Base-by-base conservation (phyloP, 345 rosid genomes). In the Pistacia atlantica region DNA sequence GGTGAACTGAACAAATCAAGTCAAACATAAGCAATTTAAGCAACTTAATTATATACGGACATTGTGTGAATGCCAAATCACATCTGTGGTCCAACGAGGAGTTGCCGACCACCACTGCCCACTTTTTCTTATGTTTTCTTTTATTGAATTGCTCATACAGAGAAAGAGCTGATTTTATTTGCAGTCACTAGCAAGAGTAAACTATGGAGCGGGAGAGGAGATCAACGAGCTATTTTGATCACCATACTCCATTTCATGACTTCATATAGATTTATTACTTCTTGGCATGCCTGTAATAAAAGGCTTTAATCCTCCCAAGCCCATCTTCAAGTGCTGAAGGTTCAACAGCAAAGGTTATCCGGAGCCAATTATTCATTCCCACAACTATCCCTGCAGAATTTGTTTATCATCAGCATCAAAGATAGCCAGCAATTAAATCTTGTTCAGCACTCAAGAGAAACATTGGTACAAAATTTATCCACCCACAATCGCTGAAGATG, bases 321-420 rank as follows among this genome's bases (percentile, higher is more conserved):
- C 85, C 91, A 18, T 84, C 86, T 38, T 49, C 77, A 10, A 85
- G 89, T 9, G 67, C 57, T 18, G 71, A 33, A 7, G 75, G 83
- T 65, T 87, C 90, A 1, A 82, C 28, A 0, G 85, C 85, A 65
- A 86, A 86, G 22, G 86, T 79, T 42, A 89, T 51, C 17, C 84
- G 87, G 52, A 86, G 80, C 90, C 90, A 87, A 58, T 84, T 80
- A 79, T 82, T 79, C 81, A 86, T 52, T 51, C 88, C 89, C 20
- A 86, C 76, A 22, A 74, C 61, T 3, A 60, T 58, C 4, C 90
- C 88, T 85, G 82, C 82, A 78, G 31, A 42, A 42, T 42, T 42
- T 42, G 46, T 42, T 42, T 42, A 7, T 42, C 46, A 42, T 42
- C 46, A 7, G 46, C 46, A 42, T 42, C 8, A 42, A 42, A 42